Conservation (phyloP, 108 stramenopile species). For the Mediolabrus comicus region DNA sequence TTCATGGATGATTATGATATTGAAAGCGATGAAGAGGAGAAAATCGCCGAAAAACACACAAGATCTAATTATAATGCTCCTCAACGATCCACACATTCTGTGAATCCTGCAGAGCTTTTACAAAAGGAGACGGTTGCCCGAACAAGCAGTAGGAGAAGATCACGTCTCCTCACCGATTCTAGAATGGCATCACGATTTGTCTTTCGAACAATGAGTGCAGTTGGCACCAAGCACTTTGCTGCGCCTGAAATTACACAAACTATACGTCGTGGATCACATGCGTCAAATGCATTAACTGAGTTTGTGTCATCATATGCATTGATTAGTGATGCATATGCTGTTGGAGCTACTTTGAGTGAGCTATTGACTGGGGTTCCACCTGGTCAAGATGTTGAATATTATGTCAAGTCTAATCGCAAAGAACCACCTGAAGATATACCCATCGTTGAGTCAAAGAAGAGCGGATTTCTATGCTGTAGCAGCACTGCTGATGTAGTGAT, state of each 20-base stretch:
- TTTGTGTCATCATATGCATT: conserved; percentile 82
- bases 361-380: conserved; percentile 79
- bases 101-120: too few species aligned
- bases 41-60: conserved; percentile 25
- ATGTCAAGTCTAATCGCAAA: conserved; percentile 11
- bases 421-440: neutral
- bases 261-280: conserved; percentile 50
- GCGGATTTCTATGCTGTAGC: neutral
- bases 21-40: too few species aligned
- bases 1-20: too few species aligned
- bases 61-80: conserved; percentile 19
- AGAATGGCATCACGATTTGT: neutral
- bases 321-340: conserved; percentile 83
- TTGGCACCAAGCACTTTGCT: conserved; percentile 76
- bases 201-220: conserved; percentile 49
- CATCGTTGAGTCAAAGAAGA: neutral
- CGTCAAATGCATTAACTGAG: conserved; percentile 51
- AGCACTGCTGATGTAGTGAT: neutral
- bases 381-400: conserved; percentile 39
- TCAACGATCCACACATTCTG: too few species aligned
- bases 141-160: too few species aligned
- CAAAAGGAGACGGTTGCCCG: too few species aligned
- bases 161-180: too few species aligned
- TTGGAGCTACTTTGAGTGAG: conserved; percentile 78
- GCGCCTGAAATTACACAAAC: conserved; percentile 76